Evolutionary conservation across 2,329 filamentous ascomycete species (phyloP).

Genomic region (Cordyceps cicadae): DNA sequence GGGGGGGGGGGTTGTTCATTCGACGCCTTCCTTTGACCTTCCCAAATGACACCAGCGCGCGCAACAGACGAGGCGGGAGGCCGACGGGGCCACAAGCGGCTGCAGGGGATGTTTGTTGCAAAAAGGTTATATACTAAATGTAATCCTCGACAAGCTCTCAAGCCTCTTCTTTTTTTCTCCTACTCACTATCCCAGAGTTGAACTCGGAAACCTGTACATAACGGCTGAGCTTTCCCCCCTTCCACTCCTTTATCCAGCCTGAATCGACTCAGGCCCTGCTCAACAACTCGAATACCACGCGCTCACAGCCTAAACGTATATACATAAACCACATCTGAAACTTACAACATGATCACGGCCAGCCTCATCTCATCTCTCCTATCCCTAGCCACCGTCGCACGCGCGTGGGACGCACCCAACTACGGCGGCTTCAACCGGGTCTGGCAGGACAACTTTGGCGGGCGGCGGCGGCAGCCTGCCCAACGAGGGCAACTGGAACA

Average conservation of each 20-base stretch:
- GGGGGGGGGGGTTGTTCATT: background rate
- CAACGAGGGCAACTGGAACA: constrained; percentile 32
- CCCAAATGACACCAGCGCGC: constrained; percentile 10
- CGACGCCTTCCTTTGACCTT: constrained; percentile 5
- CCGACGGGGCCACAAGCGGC: constrained; percentile 6
- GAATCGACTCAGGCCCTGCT: background rate
- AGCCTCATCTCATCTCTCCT: constrained; percentile 20
- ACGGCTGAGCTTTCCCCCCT: background rate
- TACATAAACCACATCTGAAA: background rate
- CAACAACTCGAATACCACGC: background rate
- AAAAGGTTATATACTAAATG: constrained; percentile 4
- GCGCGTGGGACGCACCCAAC: constrained; percentile 29
- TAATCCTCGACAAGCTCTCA: background rate
- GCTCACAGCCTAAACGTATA: background rate
- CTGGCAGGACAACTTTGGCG: constrained; percentile 38
- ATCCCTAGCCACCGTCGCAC: constrained; percentile 23
- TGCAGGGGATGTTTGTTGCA: background rate
- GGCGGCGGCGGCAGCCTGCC: constrained; percentile 29
- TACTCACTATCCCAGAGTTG: background rate
- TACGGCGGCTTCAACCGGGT: constrained; percentile 31
- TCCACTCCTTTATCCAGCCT: background rate
- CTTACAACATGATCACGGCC: constrained; percentile 18
- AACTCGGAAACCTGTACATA: background rate
- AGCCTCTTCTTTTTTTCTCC: background rate
- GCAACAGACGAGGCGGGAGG: background rate